Conservation (phyloP, 2,329 filamentous ascomycete species). For the Periconia sp. region DNA sequence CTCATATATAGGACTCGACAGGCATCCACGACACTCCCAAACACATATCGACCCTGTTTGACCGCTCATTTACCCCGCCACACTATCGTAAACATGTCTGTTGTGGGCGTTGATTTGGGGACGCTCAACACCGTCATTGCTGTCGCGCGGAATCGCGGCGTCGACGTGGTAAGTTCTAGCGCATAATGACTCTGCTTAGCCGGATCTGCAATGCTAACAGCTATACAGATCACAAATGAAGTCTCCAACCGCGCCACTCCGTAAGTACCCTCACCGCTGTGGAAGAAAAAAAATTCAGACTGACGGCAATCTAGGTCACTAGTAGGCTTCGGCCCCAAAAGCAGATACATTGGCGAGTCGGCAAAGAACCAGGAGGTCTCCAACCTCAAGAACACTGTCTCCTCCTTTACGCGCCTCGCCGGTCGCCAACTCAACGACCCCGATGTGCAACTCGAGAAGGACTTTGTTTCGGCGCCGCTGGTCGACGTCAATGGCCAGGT, state of each 20-base stretch:
- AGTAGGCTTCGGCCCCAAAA: constrained; percentile 93
- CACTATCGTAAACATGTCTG: constrained; percentile 58
- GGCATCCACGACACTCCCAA: constrained; percentile 9
- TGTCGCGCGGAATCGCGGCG: constrained; percentile 96
- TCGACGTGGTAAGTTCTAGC: constrained; percentile 85
- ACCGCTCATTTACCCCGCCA: constrained; percentile 36
- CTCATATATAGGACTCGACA: too few relatives aligned
- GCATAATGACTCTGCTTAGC: constrained; percentile 1
- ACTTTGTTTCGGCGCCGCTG: constrained; percentile 84
- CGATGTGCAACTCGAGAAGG: constrained; percentile 90
- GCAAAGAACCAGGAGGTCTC: constrained; percentile 99
- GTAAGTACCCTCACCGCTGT: constrained; percentile 65
- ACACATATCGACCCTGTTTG: constrained; percentile 9
- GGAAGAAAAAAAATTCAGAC: constrained; percentile 12
- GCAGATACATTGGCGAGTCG: constrained; percentile 89
- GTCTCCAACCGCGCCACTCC: constrained; percentile 98
- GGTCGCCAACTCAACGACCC: constrained; percentile 87
- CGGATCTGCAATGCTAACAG: constrained; percentile 44
- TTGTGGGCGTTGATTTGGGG: constrained; percentile 89
- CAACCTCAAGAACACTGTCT: constrained; percentile 98
- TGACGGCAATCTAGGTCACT: constrained; percentile 69
- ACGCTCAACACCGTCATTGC: constrained; percentile 96
- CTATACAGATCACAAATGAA: constrained; percentile 88
- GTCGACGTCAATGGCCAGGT: constrained; percentile 93
- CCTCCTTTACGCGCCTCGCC: constrained; percentile 88